These are phyloP conservation scores for Leptographium lundbergii DNA, from an alignment of 2,329 filamentous ascomycete genomes.

Conservation along the genomic window DNA sequence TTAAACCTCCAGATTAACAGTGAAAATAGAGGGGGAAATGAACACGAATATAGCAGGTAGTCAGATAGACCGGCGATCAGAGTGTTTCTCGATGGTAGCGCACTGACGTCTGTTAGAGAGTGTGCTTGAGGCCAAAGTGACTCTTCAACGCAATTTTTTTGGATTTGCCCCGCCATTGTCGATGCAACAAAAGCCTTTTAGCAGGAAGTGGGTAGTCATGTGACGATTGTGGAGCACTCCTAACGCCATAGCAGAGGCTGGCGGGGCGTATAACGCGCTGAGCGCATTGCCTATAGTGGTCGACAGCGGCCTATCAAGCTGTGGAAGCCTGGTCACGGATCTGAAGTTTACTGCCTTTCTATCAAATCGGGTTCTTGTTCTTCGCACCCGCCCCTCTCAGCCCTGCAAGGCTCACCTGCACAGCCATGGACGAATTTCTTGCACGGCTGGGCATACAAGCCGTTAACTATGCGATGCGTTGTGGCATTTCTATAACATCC, in stretches of 20 bases:
- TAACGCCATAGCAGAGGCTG: background rate
- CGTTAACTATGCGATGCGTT: slow-evolving; percentile 84
- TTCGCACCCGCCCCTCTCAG: background rate
- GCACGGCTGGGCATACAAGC: slow-evolving; percentile 50
- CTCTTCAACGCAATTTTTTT: background rate
- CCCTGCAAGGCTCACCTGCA: background rate
- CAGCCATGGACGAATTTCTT: slow-evolving; percentile 57
- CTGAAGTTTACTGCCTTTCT: too few relatives aligned
- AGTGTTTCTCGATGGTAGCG: background rate
- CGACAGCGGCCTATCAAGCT: background rate
- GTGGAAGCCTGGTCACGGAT: background rate
- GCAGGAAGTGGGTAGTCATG: background rate
- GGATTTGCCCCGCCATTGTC: slow-evolving; percentile 9
- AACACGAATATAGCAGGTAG: background rate
- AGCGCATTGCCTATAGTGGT: background rate
- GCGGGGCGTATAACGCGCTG: background rate
- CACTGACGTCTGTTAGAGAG: background rate
- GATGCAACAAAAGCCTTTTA: background rate
- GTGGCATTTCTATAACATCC: slow-evolving; percentile 75
- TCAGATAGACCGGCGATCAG: background rate
- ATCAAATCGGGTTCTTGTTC: too few relatives aligned
- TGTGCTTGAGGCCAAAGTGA: background rate
- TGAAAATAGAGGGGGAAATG: background rate
- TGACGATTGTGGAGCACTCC: background rate
- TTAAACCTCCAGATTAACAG: background rate